Base-by-base conservation (phyloP, 495 filamentous ascomycete genomes). In the Daldinia grandis region DNA sequence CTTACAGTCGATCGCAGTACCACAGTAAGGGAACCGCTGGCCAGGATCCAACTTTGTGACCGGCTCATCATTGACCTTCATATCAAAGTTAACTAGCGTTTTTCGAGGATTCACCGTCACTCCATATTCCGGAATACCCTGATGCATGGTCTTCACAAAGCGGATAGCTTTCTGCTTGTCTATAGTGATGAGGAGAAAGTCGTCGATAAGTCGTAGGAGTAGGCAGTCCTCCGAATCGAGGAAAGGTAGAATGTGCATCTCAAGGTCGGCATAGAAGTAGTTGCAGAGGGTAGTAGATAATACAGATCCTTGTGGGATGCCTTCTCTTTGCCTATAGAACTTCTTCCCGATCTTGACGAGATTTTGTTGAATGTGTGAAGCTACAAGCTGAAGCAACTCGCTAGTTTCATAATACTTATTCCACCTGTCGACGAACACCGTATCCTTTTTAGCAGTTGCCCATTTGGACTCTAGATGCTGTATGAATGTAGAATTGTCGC, bases 281-380 rank as follows among this genome's bases (percentile, higher is more conserved):
- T 93, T 98, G 84, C 96, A 98, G 0, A 99, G 84, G 31, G 93
- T 82, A 54, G 87, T 91, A 9, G 94, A 97, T 25, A 99, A 74
- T 0, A 97, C 85, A 0, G 93, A 97, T 37, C 95, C 95, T 78
- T 99, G 95, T 0, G 95, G 94, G 24, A 99, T 97, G 14, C 95
- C 95, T 33, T 86, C 82, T 73, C 90, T 94, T 72, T 98, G 95
- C 12, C 93, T 87, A 73, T 93, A 98, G 79, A 89, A 95, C 58
- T 90, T 92, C 82, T 95, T 94, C 25, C 93, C 94, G 56, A 98
- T 90, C 69, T 92, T 93, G 76, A 98, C 87, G 30, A 97, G 82
- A 72, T 98, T 98, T 38, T 87, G 84, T 44, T 87, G 82, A 10
- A 98, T 86, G 74, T 99, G 95, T 54, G 93, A 87, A 5, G 88